Base-by-base conservation (phyloP, 2,329 filamentous ascomycete species). In the Colletotrichum shisoi region DNA sequence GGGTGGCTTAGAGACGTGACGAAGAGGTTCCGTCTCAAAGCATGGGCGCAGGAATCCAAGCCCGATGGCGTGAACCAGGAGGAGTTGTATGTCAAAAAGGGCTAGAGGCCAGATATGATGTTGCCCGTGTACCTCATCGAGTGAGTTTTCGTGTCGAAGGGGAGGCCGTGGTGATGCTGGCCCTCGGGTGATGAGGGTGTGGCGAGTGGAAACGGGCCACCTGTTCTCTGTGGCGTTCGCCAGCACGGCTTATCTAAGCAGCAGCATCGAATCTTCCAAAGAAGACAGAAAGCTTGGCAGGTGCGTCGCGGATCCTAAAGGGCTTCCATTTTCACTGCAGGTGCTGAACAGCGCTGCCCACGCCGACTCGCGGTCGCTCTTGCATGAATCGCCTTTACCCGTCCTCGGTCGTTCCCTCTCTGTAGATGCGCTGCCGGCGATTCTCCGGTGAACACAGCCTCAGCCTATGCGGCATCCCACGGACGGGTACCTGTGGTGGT, bases 161-260 rank as follows among this genome's bases (percentile, higher is more conserved):
- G 51, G 51, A 34, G 34, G 56, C 40, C 45, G 42, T 19, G 51
- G 17, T n/a, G 52, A 45, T n/a, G 37, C 34, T 24, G 59, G 62
- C 13, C 19, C 13, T 49, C 17, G 53, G 7, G 59, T 52, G 53
- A 54, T 48, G 52, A 15, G 15, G 53, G 12, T 19, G 63, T 56
- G 63, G 52, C 53, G 63, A 65, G 53, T 63, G 52, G 34, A 11
- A 52, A 13, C 21, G 44, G 3, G 60, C 64, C 60, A 67, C 53
- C 17, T 67, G 53, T 54, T 11, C 12, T 31, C 1, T 51, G 63
- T 63, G 64, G 61, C 53, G 64, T n/a, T n/a, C 42, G 5, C n/a
- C 44, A n/a, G 17, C 8, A 11, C 9, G 13, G n/a, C 39, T 63
- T 62, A 54, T 17, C 7, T 61, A 34, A 61, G 31, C 40, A 46